These are phyloP conservation scores for Chlamydomonas sphaeroides DNA, from an alignment of 139 green algal genomes.

Conservation along the genomic window DNA sequence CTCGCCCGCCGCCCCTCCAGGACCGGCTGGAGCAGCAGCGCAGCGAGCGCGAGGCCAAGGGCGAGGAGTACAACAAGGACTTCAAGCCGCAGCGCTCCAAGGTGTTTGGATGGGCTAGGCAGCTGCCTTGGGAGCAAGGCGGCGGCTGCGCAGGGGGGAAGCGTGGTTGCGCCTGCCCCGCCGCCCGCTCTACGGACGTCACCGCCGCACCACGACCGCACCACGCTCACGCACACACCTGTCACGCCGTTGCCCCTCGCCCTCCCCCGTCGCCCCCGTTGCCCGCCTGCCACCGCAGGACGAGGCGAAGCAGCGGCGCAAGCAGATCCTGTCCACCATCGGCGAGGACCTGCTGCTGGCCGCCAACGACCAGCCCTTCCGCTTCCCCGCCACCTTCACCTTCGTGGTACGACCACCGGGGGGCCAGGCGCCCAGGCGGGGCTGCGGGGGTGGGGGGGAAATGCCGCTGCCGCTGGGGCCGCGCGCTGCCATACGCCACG, in stretches of 20 bases:
- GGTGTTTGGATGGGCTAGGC: background rate
- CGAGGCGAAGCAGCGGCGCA: slow-evolving; percentile 76
- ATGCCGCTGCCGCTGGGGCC: too few species aligned
- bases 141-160: too few species aligned
- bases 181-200: too few species aligned
- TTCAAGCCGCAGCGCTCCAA: slow-evolving; percentile 92
- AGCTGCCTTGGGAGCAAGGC: too few species aligned
- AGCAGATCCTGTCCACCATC: slow-evolving; percentile 91
- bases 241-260: too few species aligned
- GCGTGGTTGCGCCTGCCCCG: too few species aligned
- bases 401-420: slow-evolving; percentile 93
- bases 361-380: slow-evolving; percentile 96
- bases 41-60: slow-evolving; percentile 54
- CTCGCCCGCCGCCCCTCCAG: background rate
- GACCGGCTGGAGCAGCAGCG: slow-evolving; percentile 67
- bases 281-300: slow-evolving; percentile 46
- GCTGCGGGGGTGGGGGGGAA: too few species aligned
- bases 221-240: too few species aligned
- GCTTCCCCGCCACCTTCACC: slow-evolving; percentile 98
- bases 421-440: too few species aligned
- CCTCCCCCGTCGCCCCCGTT: too few species aligned
- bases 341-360: slow-evolving; percentile 97
- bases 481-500: too few species aligned
- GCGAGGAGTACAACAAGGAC: slow-evolving; percentile 65
- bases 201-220: too few species aligned